A percentile compares a stretch with the other conserved stretches of the same genome.
These are phyloP conservation scores for Coemansia sp. DNA, from an alignment of 192 early-diverging fungal genomes.

Conservation along the genomic window DNA sequence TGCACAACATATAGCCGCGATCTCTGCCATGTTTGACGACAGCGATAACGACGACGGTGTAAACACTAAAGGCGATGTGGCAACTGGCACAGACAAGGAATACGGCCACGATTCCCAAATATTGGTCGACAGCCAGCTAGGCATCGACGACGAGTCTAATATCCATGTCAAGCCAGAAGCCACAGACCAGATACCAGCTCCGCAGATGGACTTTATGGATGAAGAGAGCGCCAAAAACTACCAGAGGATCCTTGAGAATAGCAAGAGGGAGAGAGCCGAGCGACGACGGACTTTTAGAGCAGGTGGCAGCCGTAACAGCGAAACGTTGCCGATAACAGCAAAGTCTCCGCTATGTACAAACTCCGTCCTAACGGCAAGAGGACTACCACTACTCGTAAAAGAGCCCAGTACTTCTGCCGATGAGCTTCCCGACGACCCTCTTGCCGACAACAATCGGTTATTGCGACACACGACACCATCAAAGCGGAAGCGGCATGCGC, in stretches of 20 bases:
- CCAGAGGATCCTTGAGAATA: conserved; percentile 23
- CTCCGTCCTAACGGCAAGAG: background rate
- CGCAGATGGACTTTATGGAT: conserved; percentile 44
- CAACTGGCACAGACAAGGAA: background rate
- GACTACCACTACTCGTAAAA: background rate
- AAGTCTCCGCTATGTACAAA: background rate
- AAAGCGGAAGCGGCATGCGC: background rate
- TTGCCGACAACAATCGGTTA: background rate
- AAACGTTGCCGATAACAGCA: background rate
- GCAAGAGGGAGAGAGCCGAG: background rate
- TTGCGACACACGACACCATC: background rate
- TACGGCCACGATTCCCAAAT: background rate
- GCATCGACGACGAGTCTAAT: background rate
- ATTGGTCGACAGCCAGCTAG: background rate
- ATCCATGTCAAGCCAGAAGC: background rate
- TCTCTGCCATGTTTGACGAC: conserved; percentile 39
- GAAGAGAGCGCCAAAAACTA: conserved; percentile 51
- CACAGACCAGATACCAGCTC: background rate
- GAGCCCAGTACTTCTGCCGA: conserved; percentile 6
- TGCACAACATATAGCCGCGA: conserved; percentile 6
- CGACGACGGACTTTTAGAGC: conserved; percentile 3
- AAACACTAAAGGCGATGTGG: background rate
- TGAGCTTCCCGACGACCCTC: conserved; percentile 34
- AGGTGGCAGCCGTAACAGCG: background rate
- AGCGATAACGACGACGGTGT: background rate